Percentiles rank a stretch among this genome's conserved stretches.
phyloP scores from a whole-genome alignment of 257 asterid genomes.

The Leonotis leonurus region DNA sequence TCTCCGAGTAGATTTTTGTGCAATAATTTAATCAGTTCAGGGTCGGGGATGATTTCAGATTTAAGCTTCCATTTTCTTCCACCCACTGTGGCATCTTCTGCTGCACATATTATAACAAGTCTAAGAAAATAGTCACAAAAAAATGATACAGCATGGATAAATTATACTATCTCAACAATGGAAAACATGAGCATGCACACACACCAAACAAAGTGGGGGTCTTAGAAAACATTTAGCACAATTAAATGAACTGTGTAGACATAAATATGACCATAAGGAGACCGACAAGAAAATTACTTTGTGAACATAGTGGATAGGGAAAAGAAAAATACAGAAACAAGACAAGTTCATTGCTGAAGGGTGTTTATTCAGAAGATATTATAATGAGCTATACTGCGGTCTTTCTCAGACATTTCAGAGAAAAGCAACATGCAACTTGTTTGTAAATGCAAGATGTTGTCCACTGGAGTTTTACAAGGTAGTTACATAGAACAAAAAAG shows the following conservation, averaged over 20 bases:
- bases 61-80: constrained; percentile 68
- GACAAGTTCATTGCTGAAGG: neutral
- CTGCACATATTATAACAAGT: constrained; percentile 32
- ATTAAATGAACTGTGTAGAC: neutral
- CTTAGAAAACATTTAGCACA: neutral
- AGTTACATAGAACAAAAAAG: neutral
- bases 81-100: constrained; percentile 22
- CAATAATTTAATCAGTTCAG: constrained; percentile 66
- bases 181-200: neutral
- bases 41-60: constrained; percentile 59
- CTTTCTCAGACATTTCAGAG: constrained; percentile 1
- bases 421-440: neutral
- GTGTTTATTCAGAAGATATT: too few species aligned
- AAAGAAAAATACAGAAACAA: neutral
- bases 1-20: constrained; percentile 51
- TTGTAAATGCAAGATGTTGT: neutral
- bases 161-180: neutral
- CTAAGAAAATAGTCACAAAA: neutral
- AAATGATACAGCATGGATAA: neutral
- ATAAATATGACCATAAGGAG: neutral
- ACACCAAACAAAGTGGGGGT: neutral
- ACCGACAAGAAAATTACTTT: constrained; percentile 1
- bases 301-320: neutral
- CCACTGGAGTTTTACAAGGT: neutral
- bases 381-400: too few species aligned